A percentile compares a stretch with the other conserved stretches of the same genome.
phyloP scores from a whole-genome alignment of 306 rosid genomes.

The Acacia acuminata region DNA sequence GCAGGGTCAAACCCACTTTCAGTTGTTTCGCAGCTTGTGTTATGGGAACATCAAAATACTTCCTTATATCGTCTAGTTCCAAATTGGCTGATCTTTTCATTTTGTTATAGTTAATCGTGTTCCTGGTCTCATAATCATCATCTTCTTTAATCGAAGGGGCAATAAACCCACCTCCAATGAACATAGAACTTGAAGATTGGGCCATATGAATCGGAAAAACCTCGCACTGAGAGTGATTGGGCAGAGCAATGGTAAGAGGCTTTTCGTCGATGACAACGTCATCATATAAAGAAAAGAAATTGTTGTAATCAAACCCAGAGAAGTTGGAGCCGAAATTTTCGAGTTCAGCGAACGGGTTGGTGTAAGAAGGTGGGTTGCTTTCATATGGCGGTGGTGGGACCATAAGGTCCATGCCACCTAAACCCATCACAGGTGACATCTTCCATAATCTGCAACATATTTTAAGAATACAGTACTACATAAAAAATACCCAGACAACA shows the following conservation, averaged over 20 bases:
- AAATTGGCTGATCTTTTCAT: constrained; percentile 6
- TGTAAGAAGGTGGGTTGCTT: constrained; percentile 22
- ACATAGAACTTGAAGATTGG: constrained; percentile 5
- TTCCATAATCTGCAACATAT: constrained; percentile 41
- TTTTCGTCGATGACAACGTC: constrained; percentile 29
- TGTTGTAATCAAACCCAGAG: constrained; percentile 10
- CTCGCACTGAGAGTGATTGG: background rate
- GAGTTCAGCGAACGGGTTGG: constrained; percentile 35
- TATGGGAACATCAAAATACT: constrained; percentile 61
- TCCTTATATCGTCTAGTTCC: constrained; percentile 41
- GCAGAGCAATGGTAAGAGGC: constrained; percentile 24
- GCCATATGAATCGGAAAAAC: background rate
- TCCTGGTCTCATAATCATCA: background rate
- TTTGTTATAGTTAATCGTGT: background rate
- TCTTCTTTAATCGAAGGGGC: constrained; percentile 25
- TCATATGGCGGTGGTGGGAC: constrained; percentile 16
- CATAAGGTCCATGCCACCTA: constrained; percentile 15
- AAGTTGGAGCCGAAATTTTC: constrained; percentile 41
- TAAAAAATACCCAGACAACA: background rate
- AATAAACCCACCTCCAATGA: constrained; percentile 25
- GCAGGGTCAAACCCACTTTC: constrained; percentile 68
- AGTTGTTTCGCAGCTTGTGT: constrained; percentile 65
- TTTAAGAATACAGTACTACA: background rate
- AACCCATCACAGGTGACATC: constrained; percentile 36
- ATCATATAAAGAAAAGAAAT: constrained; percentile 29